phyloP scores from a whole-genome alignment of 345 rosid species.

The Streptanthus diversifolius region DNA sequence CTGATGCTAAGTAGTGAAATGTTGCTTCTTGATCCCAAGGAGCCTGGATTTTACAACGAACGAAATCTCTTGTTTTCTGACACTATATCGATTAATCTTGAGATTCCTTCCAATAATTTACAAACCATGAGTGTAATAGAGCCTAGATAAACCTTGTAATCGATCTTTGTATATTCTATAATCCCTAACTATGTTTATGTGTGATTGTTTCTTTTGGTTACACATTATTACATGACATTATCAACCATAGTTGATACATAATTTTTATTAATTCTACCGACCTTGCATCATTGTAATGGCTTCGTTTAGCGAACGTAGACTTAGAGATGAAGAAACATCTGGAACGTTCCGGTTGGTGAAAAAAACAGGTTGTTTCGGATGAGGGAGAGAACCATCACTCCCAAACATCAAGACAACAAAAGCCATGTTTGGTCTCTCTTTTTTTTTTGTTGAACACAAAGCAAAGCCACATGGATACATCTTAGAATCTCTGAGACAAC shows the following conservation, averaged over 20 bases:
- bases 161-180: constrained; percentile 8
- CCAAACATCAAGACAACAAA: constrained; percentile 29
- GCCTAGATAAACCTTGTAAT: constrained; percentile 25
- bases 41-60: constrained; percentile 34
- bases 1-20: constrained; percentile 35
- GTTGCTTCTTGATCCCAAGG: constrained; percentile 33
- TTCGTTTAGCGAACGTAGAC: constrained; percentile 21
- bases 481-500: constrained; percentile 21
- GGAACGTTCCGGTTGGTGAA: constrained; percentile 18
- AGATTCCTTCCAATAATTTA: constrained; percentile 23
- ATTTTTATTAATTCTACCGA: background rate
- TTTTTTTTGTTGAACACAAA: constrained; percentile 31
- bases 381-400: constrained; percentile 19
- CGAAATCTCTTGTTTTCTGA: constrained; percentile 33
- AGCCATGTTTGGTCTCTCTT: constrained; percentile 28
- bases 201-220: constrained; percentile 5
- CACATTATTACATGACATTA: constrained; percentile 3
- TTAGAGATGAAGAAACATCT: constrained; percentile 24
- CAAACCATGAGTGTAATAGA: constrained; percentile 35
- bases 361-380: constrained; percentile 20
- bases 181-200: background rate
- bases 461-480: constrained; percentile 27
- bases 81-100: constrained; percentile 29
- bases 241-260: background rate
- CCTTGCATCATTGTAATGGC: constrained; percentile 27